Base-by-base conservation (phyloP, 179 eudicot genomes). In the Carnegiea gigantea region DNA sequence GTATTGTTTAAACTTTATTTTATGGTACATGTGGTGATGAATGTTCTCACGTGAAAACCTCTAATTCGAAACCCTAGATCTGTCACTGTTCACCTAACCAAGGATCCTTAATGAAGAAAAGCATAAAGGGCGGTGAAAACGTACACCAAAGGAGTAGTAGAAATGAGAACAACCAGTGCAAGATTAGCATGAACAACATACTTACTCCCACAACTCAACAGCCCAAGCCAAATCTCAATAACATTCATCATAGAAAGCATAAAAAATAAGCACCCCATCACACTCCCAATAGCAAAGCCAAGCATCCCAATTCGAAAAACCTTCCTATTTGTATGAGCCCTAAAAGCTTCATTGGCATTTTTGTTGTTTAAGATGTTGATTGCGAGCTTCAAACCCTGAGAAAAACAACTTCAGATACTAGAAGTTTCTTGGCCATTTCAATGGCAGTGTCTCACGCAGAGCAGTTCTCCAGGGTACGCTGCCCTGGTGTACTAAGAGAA, bases 171-270 rank as follows among this genome's bases (percentile, higher is more conserved):
- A 70, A 95, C 85, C 82, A 95, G 59, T 2, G 97, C 87, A 20
- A 90, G 73, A 17, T 88, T 94, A 9, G 98, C 84, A 15, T 88
- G 94, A 49, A 86, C 86, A 5, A 98, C 51, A 14, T 91, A 86
- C 20, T 80, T 84, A 73, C 97, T 93, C 79, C 98, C 98, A 77
- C 98, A 95, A 1, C 93, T 83, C 83, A 95, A 77, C 87, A 86
- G 78, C 30, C 98, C 98, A 33, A 93, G 81, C 83, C 98, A 79
- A 30, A 95, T 93, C 86, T 95, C 82, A 44, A 95, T 93, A 74
- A 93, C 97, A 82, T 85, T 88, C 51, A 93, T 88, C 97, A 95
- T 95, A 1, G 97, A 93, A 53, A 95, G 78, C 98, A 95, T 91
- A 82, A 95, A 78, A 24, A 95, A 95, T 82, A 95, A 57, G 78